phyloP scores from a whole-genome alignment of 2,329 filamentous ascomycete genomes.

The Lithohypha guttulata region DNA sequence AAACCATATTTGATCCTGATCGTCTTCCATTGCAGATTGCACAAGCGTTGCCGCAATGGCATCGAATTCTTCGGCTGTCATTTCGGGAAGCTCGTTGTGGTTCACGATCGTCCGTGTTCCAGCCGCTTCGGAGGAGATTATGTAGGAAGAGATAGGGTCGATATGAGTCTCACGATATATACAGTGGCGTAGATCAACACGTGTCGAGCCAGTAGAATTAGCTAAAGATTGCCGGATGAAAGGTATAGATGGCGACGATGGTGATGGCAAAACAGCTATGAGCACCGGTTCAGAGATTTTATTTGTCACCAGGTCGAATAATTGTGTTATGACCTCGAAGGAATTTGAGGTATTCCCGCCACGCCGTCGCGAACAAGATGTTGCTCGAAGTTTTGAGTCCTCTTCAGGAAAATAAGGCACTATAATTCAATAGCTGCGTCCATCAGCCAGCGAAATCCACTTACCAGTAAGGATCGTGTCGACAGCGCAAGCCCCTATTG shows the following conservation, averaged over 20 bases:
- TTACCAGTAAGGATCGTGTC: slow-evolving; percentile 59
- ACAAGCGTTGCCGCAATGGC: slow-evolving; percentile 32
- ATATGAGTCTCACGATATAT: slow-evolving; percentile 46
- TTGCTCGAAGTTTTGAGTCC: slow-evolving; percentile 62
- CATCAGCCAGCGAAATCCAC: too few relatives aligned
- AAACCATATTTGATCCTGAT: slow-evolving; percentile 60
- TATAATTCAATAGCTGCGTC: too few relatives aligned
- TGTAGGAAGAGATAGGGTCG: slow-evolving; percentile 57
- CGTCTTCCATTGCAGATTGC: slow-evolving; percentile 59
- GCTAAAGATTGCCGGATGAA: slow-evolving; percentile 48
- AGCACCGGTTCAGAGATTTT: slow-evolving; percentile 26
- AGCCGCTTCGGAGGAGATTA: slow-evolving; percentile 50
- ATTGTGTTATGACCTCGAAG: slow-evolving; percentile 58
- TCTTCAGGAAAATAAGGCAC: slow-evolving; percentile 54
- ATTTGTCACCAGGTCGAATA: slow-evolving; percentile 29
- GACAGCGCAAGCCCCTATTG: slow-evolving; percentile 56
- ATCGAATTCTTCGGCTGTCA: slow-evolving; percentile 53
- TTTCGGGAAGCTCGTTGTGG: slow-evolving; percentile 56
- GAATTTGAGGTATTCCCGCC: slow-evolving; percentile 66
- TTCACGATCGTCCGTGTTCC: slow-evolving; percentile 61
- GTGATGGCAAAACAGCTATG: slow-evolving; percentile 43
- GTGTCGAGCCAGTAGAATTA: slow-evolving; percentile 9
- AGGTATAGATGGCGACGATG: slow-evolving; percentile 39
- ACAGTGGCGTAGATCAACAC: slow-evolving; percentile 45
- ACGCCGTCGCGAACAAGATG: slow-evolving; percentile 46